phyloP scores from a whole-genome alignment of 108 stramenopile species.

The Aurantiochytrium sp. region DNA sequence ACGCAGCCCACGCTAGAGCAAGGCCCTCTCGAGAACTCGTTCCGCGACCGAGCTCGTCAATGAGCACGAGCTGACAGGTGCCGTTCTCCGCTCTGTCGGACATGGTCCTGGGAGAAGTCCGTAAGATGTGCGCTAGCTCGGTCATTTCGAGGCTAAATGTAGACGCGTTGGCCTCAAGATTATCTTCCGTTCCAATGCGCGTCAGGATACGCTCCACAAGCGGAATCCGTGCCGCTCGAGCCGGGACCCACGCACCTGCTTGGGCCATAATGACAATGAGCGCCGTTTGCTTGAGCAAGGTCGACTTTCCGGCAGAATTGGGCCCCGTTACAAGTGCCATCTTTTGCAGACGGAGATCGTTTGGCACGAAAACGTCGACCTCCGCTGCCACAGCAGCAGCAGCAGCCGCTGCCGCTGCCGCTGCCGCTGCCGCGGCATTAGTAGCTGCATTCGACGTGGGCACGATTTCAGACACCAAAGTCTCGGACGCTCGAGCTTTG shows the following conservation, averaged over 20 bases:
- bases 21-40: constrained; percentile 34
- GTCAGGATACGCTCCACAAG: constrained; percentile 66
- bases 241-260: constrained; percentile 81
- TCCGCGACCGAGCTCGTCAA: constrained; percentile 86
- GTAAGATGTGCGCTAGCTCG: constrained; percentile 75
- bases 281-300: constrained; percentile 32
- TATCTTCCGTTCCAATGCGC: constrained; percentile 75
- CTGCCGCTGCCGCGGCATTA: no score
- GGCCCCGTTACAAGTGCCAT: constrained; percentile 11
- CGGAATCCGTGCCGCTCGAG: constrained; percentile 61
- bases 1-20: background rate
- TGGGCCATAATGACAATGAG: constrained; percentile 79
- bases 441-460: no score
- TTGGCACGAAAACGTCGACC: background rate
- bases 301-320: constrained; percentile 26
- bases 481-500: no score
- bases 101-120: constrained; percentile 23
- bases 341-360: background rate
- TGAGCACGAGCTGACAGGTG: constrained; percentile 61
- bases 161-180: constrained; percentile 79
- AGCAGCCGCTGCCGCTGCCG: background rate
- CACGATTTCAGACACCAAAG: no score
- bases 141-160: constrained; percentile 88
- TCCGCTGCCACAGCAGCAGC: background rate
- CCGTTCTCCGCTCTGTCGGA: background rate